These are phyloP conservation scores for Pleurotus eryngii DNA, from an alignment of 768 basidiomycete genomes.

Conservation along the genomic window DNA sequence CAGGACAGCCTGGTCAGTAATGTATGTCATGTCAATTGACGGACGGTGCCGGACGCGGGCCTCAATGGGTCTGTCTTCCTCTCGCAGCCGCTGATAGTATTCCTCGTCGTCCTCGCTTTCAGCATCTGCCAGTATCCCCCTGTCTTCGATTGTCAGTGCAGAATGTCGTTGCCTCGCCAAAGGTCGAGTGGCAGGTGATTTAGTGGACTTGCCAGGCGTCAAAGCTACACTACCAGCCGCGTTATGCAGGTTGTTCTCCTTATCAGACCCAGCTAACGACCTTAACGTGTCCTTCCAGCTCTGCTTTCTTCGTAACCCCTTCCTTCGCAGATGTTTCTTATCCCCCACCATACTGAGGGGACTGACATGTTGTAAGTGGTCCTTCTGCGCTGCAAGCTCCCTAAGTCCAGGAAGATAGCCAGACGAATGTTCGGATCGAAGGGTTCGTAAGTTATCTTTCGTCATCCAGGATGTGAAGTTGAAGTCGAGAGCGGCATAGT, in stretches of 20 bases:
- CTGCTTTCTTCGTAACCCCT: slow-evolving; percentile 49
- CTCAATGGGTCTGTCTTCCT: slow-evolving; percentile 72
- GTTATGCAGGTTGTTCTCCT: slow-evolving; percentile 24
- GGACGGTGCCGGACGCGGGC: slow-evolving; percentile 56
- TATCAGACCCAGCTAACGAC: slow-evolving; percentile 30
- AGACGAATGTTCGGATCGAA: slow-evolving; percentile 85
- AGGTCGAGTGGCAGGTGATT: slow-evolving; percentile 1
- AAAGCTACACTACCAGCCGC: slow-evolving; percentile 16
- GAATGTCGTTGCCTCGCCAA: slow-evolving; percentile 5
- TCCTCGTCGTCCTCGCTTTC: slow-evolving; percentile 52
- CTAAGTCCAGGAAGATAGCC: slow-evolving; percentile 72
- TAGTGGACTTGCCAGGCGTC: slow-evolving; percentile 10
- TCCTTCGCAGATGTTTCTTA: slow-evolving; percentile 33
- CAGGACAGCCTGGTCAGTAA: slow-evolving; percentile 33
- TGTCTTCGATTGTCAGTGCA: slow-evolving; percentile 34
- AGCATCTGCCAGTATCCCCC: slow-evolving; percentile 49
- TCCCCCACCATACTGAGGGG: slow-evolving; percentile 92
- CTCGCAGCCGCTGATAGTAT: slow-evolving; percentile 45
- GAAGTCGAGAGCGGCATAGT: slow-evolving; percentile 92
- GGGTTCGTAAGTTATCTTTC: slow-evolving; percentile 73
- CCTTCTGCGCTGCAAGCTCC: slow-evolving; percentile 73
- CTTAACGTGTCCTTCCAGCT: slow-evolving; percentile 63
- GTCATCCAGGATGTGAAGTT: slow-evolving; percentile 99
- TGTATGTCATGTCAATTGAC: neutral
- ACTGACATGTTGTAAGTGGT: slow-evolving; percentile 85